Conservation (phyloP, 176 grass and related monocot genomes). For the Ampelocalamus luodianensis region DNA sequence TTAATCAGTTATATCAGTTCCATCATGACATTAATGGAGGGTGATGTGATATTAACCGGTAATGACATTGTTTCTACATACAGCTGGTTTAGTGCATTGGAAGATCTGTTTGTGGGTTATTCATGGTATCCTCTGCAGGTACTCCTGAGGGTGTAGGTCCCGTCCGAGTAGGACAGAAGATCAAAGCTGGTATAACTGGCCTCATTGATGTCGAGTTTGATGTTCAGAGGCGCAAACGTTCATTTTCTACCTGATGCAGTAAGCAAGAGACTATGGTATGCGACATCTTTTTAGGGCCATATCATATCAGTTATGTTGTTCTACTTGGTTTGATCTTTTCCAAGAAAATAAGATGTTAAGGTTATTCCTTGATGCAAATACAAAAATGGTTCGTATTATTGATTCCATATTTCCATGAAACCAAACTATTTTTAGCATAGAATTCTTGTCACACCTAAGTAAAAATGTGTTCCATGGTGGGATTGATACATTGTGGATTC, state of each 20-base stretch:
- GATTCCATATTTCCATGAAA: neutral
- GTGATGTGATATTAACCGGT: constrained; percentile 96
- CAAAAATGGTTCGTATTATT: neutral
- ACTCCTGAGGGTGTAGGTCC: constrained; percentile 91
- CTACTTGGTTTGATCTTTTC: neutral
- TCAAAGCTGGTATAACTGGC: constrained; percentile 92
- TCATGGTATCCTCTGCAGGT: constrained; percentile 46
- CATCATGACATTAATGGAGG: constrained; percentile 88
- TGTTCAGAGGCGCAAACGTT: constrained; percentile 69
- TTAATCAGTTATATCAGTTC: constrained; percentile 96
- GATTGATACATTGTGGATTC: neutral
- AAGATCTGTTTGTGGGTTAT: constrained; percentile 5
- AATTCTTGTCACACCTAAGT: neutral
- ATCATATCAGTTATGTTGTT: neutral
- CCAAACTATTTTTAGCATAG: neutral
- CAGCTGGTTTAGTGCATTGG: neutral
- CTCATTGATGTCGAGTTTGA: constrained; percentile 87
- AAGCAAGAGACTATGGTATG: constrained; percentile 28
- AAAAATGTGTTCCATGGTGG: neutral
- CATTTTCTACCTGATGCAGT: constrained; percentile 51
- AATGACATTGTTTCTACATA: constrained; percentile 6
- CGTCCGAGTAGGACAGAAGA: constrained; percentile 79
- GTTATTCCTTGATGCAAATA: neutral
- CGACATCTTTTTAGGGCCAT: neutral
- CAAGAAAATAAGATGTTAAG: neutral